Percentiles rank a stretch among this genome's conserved stretches.
These are phyloP conservation scores for Scedosporium aurantiacum DNA, from an alignment of 2,329 filamentous ascomycete species.

Conservation along the genomic window DNA sequence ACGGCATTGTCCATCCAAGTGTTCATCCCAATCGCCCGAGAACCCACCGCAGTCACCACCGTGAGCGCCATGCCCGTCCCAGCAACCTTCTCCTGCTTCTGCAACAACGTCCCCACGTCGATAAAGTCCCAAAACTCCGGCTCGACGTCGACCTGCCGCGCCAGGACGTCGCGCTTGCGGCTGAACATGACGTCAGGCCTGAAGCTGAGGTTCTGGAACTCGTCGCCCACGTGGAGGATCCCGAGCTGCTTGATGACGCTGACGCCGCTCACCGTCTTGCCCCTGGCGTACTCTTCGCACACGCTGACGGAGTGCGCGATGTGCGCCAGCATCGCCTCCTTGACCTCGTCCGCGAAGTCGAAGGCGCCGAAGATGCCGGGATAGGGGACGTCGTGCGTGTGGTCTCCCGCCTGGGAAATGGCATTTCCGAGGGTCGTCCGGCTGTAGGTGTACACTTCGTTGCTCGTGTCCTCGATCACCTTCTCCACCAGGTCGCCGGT, in stretches of 20 bases:
- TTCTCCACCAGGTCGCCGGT: slow-evolving; percentile 72
- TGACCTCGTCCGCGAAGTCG: slow-evolving; percentile 86
- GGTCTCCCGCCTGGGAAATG: slow-evolving; percentile 66
- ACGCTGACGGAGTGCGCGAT: slow-evolving; percentile 66
- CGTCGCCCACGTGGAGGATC: slow-evolving; percentile 75
- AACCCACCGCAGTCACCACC: slow-evolving; percentile 73
- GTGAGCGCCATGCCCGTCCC: slow-evolving; percentile 93
- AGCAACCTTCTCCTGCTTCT: slow-evolving; percentile 87
- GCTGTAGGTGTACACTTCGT: slow-evolving; percentile 76
- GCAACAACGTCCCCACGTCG: slow-evolving; percentile 70
- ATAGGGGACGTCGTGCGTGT: slow-evolving; percentile 73
- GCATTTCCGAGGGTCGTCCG: slow-evolving; percentile 63
- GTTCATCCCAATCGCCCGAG: slow-evolving; percentile 68
- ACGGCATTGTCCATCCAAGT: slow-evolving; percentile 85
- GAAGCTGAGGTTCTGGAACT: slow-evolving; percentile 80
- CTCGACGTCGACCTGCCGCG: slow-evolving; percentile 75
- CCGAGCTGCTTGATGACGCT: slow-evolving; percentile 82
- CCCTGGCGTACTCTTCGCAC: slow-evolving; percentile 80
- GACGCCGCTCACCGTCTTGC: slow-evolving; percentile 68
- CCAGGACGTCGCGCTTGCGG: slow-evolving; percentile 67
- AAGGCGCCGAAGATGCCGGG: slow-evolving; percentile 77
- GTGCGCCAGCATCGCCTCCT: slow-evolving; percentile 80
- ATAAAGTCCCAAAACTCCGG: slow-evolving; percentile 92
- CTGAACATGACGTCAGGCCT: slow-evolving; percentile 90
- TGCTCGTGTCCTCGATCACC: slow-evolving; percentile 74